Percentiles rank a stretch among this genome's conserved stretches.
phyloP scores from a whole-genome alignment of 768 basidiomycete genomes.

The Lentinula detonsa region DNA sequence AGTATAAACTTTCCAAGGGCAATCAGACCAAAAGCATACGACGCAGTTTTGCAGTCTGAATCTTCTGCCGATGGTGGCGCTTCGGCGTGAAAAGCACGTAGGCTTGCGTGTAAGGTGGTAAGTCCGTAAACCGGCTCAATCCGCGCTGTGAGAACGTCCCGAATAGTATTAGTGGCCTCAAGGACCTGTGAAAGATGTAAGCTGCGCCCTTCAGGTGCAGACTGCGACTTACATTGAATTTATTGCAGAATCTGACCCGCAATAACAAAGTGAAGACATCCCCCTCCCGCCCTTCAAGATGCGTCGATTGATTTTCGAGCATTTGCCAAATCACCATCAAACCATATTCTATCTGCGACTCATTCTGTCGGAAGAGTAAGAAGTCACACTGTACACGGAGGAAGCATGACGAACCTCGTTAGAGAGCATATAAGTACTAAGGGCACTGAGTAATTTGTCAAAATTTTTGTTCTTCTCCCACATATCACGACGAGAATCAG shows the following conservation, averaged over 20 bases:
- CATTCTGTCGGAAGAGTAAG: slow-evolving; percentile 34
- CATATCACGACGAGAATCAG: slow-evolving; percentile 46
- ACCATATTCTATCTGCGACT: slow-evolving; percentile 68
- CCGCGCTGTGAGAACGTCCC: slow-evolving; percentile 64
- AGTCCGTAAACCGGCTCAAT: slow-evolving; percentile 83
- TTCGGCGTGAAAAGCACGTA: slow-evolving; percentile 58
- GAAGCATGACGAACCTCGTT: slow-evolving; percentile 41
- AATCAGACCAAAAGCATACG: slow-evolving; percentile 79
- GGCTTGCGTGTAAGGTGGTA: slow-evolving; percentile 72
- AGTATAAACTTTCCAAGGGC: slow-evolving; percentile 80
- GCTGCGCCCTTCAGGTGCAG: background rate
- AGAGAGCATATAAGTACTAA: slow-evolving; percentile 59
- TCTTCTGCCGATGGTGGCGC: slow-evolving; percentile 36
- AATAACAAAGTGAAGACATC: slow-evolving; percentile 71
- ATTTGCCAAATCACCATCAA: slow-evolving; percentile 82
- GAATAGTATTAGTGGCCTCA: slow-evolving; percentile 77
- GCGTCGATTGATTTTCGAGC: slow-evolving; percentile 63
- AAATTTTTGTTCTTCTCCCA: slow-evolving; percentile 74
- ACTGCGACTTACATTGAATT: slow-evolving; percentile 49
- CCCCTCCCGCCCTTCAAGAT: slow-evolving; percentile 76
- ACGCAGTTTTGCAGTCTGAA: slow-evolving; percentile 51
- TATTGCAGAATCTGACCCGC: slow-evolving; percentile 66
- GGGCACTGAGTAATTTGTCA: slow-evolving; percentile 59
- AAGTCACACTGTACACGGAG: slow-evolving; percentile 8
- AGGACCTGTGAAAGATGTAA: slow-evolving; percentile 48